Evolutionary conservation across 139 green algal genomes (phyloP).

Genomic region (Chlorella sorokiniana): DNA sequence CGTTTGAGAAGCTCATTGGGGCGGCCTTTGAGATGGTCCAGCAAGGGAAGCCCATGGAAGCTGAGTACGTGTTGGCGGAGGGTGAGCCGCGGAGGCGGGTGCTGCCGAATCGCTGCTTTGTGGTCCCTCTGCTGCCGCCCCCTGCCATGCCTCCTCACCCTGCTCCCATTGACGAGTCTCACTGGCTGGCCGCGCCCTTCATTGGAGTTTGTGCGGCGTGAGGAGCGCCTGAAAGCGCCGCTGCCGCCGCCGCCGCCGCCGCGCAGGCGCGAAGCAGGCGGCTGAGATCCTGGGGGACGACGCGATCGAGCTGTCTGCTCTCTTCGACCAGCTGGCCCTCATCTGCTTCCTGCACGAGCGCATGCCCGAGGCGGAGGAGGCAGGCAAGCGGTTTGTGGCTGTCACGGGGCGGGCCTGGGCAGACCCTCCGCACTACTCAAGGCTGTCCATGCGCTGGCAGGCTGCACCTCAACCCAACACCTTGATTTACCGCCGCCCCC

Average conservation of each 20-base stretch:
- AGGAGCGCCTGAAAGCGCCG: no score
- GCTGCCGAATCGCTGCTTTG: neutral
- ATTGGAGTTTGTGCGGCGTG: no score
- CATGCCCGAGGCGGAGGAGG: slow-evolving; percentile 5
- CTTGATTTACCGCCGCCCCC: no score
- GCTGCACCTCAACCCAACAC: no score
- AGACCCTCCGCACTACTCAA: no score
- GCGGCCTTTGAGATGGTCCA: slow-evolving; percentile 33
- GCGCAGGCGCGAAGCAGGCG: slow-evolving; percentile 33
- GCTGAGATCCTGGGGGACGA: slow-evolving; percentile 32
- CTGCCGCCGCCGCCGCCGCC: no score
- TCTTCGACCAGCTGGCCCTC: slow-evolving; percentile 43
- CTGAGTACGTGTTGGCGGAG: slow-evolving; percentile 30
- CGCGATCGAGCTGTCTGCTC: slow-evolving; percentile 23
- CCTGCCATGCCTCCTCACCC: no score
- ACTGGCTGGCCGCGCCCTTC: no score
- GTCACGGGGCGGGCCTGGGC: no score
- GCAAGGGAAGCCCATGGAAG: slow-evolving; percentile 36
- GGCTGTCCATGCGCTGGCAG: no score
- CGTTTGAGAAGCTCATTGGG: slow-evolving; percentile 33
- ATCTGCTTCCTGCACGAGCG: slow-evolving; percentile 39
- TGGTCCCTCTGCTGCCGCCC: no score
- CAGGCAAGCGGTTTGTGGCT: neutral
- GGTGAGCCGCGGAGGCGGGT: neutral
- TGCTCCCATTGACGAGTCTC: no score